Base-by-base conservation (phyloP, 2,329 filamentous ascomycete genomes). In the Scedosporium boydii region DNA sequence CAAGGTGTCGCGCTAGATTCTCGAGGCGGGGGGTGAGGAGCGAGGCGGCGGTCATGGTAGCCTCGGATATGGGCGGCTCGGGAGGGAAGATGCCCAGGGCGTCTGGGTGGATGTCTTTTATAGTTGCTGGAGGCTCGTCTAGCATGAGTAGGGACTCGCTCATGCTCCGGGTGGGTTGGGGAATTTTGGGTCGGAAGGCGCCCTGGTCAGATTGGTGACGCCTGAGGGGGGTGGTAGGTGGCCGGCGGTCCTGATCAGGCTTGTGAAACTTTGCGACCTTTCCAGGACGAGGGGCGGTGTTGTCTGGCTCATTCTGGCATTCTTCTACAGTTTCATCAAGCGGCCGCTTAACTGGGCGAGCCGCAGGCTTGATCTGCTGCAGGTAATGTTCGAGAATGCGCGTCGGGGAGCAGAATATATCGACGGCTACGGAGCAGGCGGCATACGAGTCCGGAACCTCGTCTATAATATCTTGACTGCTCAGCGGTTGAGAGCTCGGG, bases 1-100 rank as follows among this genome's bases (percentile, higher is more conserved):
- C 77, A 27, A 83, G 75, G n/a, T 81, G 78, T 0, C 74, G 71
- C 2, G 79, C 80, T 1, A 91, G 76, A 66, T 81, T 78, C 7
- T 75, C 68, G 18, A 89, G 76, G 3, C 78, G 75, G 10, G 74
- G 72, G 0, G 88, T 88, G 48, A 90, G 71, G 51, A 90, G 75
- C 41, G 80, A 80, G 2, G 70, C 61, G 0, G 78, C 74, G 3
- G 72, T 67, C 58, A 89, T 72, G n/a, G 76, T 72, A 2, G 73
- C 67, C 16, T 74, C 72, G 3, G 80, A 80, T 1, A 80, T 75
- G 3, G 77, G 71, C 0, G 88, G 87, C 0, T 77, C 79, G 0
- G 82, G 80, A 0, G 87, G 75, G 2, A 74, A 73, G 58, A 90
- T 83, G 56, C 82, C 78, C 5, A 83, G 71, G 27, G 71, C 72